Evolutionary conservation across 371 early-diverging fungal species (phyloP), one percentile per base, ranked within the genome.

Genomic region (Syncephalastrum sp.): DNA sequence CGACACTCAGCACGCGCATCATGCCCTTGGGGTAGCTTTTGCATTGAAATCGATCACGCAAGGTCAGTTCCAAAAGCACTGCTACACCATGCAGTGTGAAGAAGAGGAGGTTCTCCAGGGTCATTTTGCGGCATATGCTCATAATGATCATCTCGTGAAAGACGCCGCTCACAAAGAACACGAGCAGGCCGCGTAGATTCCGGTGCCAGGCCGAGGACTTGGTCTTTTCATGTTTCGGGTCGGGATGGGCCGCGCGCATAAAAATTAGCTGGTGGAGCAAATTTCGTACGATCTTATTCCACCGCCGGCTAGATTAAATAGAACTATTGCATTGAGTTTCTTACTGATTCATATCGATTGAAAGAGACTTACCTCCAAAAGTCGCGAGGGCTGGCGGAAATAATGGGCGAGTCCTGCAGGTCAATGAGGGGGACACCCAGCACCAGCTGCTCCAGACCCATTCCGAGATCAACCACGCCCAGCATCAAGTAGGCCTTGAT

Each of bases 71-170:
- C 0, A 65, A 15, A 29, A 59, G 25, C 4, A 65, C 64, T 6
- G 54, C 63, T 4, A 68, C 15, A 0, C 75, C 75, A 23, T 75
- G 72, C 12, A 69, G 17, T 1, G 52, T 58, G 45, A 75, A 75
- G 29, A 72, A 75, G 4, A 51, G 1, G 24, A 72, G 10, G 42
- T 75, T 69, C 21, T 75, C 75, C 2, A 75, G 45, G 10, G 75
- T 72, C n/a, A 75, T 53, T 17, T 50, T 52, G 47, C 75, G 55
- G 60, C 67, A 65, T 13, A 59, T 46, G 47, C 65, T 63, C 62
- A 69, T 67, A 23, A 75, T 65, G 23, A 75, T 58, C 47, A 72
- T 29, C 46, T 75, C 75, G 51, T 75, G 75, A 17, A 75, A 67
- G 0, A 62, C 10, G 6, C 75, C 75, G 24, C 75, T 75, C 10